Conservation (phyloP, 2,329 filamentous ascomycete genomes). For the Cytospora piceae region DNA sequence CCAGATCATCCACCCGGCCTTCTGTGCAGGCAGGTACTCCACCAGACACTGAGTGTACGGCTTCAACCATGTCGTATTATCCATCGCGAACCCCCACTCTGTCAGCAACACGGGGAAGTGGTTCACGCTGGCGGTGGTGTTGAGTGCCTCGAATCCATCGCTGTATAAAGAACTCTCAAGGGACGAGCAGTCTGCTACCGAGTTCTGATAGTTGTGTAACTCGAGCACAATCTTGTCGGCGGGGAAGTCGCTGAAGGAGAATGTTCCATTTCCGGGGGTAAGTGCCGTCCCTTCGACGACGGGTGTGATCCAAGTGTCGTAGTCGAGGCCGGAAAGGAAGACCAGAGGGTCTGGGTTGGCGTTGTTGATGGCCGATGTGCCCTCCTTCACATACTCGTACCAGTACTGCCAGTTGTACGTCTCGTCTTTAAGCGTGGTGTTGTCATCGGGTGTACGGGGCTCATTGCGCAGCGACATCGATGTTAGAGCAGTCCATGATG, state of each 20-base stretch:
- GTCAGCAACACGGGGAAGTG: constrained; percentile 55
- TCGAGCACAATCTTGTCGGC: constrained; percentile 53
- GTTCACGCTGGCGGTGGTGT: constrained; percentile 39
- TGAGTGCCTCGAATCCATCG: constrained; percentile 48
- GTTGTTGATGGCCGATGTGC: constrained; percentile 47
- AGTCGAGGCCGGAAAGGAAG: constrained; percentile 56
- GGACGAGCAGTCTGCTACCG: constrained; percentile 44
- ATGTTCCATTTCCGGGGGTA: constrained; percentile 44
- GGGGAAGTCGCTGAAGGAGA: constrained; percentile 44
- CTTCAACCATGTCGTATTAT: constrained; percentile 48
- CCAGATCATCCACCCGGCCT: constrained; percentile 62
- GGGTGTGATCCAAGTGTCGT: constrained; percentile 50
- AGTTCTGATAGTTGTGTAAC: constrained; percentile 54
- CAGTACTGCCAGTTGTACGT: constrained; percentile 52
- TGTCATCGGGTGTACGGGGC: constrained; percentile 42
- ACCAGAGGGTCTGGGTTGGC: constrained; percentile 51
- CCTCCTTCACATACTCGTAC: constrained; percentile 49
- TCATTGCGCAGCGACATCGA: constrained; percentile 51
- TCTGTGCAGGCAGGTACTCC: constrained; percentile 50
- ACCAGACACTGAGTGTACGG: constrained; percentile 59
- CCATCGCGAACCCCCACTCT: constrained; percentile 59
- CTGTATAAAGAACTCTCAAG: constrained; percentile 47
- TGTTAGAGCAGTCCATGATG: constrained; percentile 46
- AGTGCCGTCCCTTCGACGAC: constrained; percentile 48
- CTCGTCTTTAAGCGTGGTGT: constrained; percentile 36